phyloP scores from a whole-genome alignment of 495 filamentous ascomycete species.

The Choiromyces venosus region DNA sequence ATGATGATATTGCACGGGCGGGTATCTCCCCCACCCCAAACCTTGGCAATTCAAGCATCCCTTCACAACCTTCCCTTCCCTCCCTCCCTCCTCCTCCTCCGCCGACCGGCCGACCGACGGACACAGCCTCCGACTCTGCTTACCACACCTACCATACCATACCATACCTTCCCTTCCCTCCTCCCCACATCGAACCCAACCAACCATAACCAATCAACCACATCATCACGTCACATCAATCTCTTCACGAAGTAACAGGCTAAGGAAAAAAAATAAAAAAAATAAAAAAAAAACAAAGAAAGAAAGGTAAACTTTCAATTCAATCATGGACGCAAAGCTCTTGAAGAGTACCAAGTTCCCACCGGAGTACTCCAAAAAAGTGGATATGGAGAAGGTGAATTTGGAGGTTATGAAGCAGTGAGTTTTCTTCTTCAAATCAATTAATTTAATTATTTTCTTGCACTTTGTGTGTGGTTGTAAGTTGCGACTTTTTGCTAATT shows the following conservation, averaged over 20 bases:
- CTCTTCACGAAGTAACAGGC: neutral
- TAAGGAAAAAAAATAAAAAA: neutral
- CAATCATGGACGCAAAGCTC: constrained; percentile 55
- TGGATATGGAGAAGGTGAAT: constrained; percentile 96
- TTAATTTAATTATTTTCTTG: too few species aligned
- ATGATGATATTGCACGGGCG: too few species aligned
- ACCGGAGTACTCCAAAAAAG: constrained; percentile 86
- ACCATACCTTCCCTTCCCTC: too few species aligned
- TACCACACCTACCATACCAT: too few species aligned
- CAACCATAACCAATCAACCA: neutral
- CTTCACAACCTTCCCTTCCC: too few species aligned
- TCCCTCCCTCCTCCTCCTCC: neutral
- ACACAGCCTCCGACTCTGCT: constrained; percentile 1
- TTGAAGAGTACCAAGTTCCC: constrained; percentile 89
- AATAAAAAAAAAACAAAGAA: neutral
- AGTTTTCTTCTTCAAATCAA: constrained; percentile 34
- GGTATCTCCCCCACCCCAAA: neutral
- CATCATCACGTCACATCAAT: neutral
- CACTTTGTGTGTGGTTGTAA: too few species aligned
- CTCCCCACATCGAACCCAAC: neutral
- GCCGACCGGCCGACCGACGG: too few species aligned
- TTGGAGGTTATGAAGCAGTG: constrained; percentile 96
- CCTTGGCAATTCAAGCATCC: neutral
- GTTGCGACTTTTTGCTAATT: neutral
- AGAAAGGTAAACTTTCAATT: neutral